Evolutionary conservation across 495 filamentous ascomycete species (phyloP).

Genomic region (Aspergillus asperescens): DNA sequence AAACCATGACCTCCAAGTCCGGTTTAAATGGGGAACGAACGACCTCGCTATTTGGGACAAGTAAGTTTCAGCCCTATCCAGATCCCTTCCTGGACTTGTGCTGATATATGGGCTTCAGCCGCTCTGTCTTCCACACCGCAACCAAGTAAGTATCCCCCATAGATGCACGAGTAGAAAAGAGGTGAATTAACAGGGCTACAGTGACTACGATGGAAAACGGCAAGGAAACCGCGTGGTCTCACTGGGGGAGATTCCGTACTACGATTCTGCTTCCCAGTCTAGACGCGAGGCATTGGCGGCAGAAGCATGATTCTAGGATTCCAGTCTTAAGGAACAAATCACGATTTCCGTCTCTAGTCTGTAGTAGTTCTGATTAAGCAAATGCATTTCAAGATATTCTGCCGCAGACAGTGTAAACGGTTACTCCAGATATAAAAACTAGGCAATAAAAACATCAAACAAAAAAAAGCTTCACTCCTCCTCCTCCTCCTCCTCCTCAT

Average conservation of each 20-base stretch:
- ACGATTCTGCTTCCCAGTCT: background rate
- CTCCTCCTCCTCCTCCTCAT: too few relatives aligned
- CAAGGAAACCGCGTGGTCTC: conserved; percentile 5
- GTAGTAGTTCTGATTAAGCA: too few relatives aligned
- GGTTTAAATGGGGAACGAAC: background rate
- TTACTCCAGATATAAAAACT: too few relatives aligned
- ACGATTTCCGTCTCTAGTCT: too few relatives aligned
- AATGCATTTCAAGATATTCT: too few relatives aligned
- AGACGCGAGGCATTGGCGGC: conserved; percentile 1
- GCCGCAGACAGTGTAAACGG: too few relatives aligned
- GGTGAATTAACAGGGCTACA: background rate
- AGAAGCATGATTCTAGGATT: background rate
- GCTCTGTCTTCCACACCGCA: conserved; percentile 8
- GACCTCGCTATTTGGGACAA: conserved; percentile 12
- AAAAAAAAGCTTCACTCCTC: too few relatives aligned
- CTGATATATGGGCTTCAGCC: background rate
- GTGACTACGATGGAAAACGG: conserved; percentile 1
- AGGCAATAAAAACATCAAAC: too few relatives aligned
- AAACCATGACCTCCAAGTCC: conserved; percentile 9
- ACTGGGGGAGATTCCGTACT: conserved; percentile 6
- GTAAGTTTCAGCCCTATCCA: background rate
- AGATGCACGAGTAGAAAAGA: background rate
- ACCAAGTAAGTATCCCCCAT: conserved; percentile 1
- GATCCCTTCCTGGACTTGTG: background rate
- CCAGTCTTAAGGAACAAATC: too few relatives aligned